Evolutionary conservation across 1,139 yeast species (phyloP), one percentile per base, ranked within the genome.

Genomic region (Arxiozyma heterogenica): DNA sequence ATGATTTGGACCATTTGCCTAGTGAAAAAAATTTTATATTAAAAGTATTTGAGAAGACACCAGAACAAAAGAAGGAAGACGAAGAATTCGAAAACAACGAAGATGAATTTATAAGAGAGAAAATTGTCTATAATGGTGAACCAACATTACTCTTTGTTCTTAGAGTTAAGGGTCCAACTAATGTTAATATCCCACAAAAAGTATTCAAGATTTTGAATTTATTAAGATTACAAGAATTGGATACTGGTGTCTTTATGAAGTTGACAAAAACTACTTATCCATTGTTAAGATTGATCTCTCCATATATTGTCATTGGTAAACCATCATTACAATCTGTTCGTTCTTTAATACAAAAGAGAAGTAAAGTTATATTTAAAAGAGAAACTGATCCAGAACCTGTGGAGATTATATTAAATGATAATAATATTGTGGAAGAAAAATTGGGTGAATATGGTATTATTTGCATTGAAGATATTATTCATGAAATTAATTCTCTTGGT

Each of bases 391-490:
- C 64, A 18, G 71, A 72, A 51, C 67, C 68, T 8, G 68, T 71
- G 48, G 70, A 71, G 50, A 66, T 78, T 47, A 77, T 81, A 59
- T 72, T 86, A 62, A 86, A 85, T 66, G 88, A 84, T 70, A 86
- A 86, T 73, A 83, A 81, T 62, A 71, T 82, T 47, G 84, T 86
- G 51, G 95, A 86, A 72, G 90, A 85, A 63, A 74, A 76, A 65
- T 75, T 86, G 58, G 91, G 87, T 39, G 82, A 81, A 43, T 72
- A 75, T 55, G 93, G 93, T 20, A 74, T 84, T 58, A 81, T 86
- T 60, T 86, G 95, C 79, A 78, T 84, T 45, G 94, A 86, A 71
- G 95, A 86, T 70, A 75, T 86, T 56, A 79, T 86, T 54, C 88
- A 83, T 65, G 93, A 86, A 69, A 75, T 86, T 54, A 76, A 75